Percentiles rank a stretch among this genome's conserved stretches.
These are phyloP conservation scores for Microdochium paspali DNA, from an alignment of 2,329 filamentous ascomycete species.

Conservation along the genomic window DNA sequence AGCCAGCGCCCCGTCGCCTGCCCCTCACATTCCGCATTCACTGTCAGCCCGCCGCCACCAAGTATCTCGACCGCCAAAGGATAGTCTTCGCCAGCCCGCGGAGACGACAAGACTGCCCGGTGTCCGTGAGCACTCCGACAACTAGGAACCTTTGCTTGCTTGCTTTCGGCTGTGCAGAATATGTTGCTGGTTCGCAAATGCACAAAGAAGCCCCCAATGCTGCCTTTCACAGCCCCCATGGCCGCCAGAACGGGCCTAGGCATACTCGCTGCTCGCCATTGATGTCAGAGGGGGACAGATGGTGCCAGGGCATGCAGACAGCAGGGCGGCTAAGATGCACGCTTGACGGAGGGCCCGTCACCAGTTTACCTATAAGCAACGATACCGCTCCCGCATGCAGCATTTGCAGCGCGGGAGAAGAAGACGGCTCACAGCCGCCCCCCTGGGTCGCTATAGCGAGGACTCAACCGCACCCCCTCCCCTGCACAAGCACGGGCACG, in stretches of 20 bases:
- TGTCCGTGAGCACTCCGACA: too few species aligned
- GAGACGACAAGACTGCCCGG: too few species aligned
- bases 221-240: slow-evolving; percentile 1
- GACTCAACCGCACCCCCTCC: background rate
- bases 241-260: background rate
- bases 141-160: too few species aligned
- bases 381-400: background rate
- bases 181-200: too few species aligned
- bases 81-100: too few species aligned
- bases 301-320: background rate
- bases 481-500: background rate
- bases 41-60: too few species aligned
- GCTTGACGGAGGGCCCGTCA: background rate
- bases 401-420: background rate
- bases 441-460: background rate
- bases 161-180: too few species aligned
- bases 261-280: background rate
- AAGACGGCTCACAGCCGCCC: background rate
- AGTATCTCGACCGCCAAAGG: too few species aligned
- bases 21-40: too few species aligned
- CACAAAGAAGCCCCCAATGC: background rate
- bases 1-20: too few species aligned
- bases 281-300: background rate
- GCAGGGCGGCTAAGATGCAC: background rate
- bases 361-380: background rate